A percentile compares a stretch with the other conserved stretches of the same genome.
phyloP scores from a whole-genome alignment of 2,329 filamentous ascomycete species.

The Aureobasidium sp. region DNA sequence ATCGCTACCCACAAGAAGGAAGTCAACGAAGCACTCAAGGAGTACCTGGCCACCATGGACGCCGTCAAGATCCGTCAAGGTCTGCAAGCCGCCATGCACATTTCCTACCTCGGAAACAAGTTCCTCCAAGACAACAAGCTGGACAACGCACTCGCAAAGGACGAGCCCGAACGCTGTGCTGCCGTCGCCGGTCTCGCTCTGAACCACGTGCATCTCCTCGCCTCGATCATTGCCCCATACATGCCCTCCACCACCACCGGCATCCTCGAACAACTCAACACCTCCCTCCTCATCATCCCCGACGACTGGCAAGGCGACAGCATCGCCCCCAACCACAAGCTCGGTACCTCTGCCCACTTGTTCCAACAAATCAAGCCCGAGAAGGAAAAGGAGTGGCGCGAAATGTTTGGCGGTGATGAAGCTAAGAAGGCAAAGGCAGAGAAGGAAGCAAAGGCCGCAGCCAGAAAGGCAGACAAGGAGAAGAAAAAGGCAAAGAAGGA shows the following conservation, averaged over 20 bases:
- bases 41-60: constrained; percentile 62
- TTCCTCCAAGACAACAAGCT: constrained; percentile 52
- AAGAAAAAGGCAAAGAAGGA: constrained; percentile 54
- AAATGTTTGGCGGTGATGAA: constrained; percentile 61
- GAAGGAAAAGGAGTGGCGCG: constrained; percentile 76
- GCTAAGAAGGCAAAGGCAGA: constrained; percentile 62
- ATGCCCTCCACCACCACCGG: constrained; percentile 70
- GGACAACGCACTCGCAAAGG: constrained; percentile 53
- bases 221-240: constrained; percentile 71
- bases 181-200: constrained; percentile 68
- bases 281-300: constrained; percentile 33
- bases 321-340: constrained; percentile 66
- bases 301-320: constrained; percentile 53
- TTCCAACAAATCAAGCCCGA: constrained; percentile 77
- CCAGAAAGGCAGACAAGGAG: constrained; percentile 57
- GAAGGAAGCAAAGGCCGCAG: constrained; percentile 51
- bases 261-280: constrained; percentile 67
- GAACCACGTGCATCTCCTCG: constrained; percentile 75
- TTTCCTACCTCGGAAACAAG: constrained; percentile 55
- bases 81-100: constrained; percentile 55
- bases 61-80: constrained; percentile 62
- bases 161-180: constrained; percentile 51
- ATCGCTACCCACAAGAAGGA: constrained; percentile 45
- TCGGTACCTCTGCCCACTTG: constrained; percentile 71
- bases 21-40: constrained; percentile 56